Evolutionary conservation across 371 early-diverging fungal genomes (phyloP), one percentile per base, ranked within the genome.

Genomic region (Mucor saturninus): DNA sequence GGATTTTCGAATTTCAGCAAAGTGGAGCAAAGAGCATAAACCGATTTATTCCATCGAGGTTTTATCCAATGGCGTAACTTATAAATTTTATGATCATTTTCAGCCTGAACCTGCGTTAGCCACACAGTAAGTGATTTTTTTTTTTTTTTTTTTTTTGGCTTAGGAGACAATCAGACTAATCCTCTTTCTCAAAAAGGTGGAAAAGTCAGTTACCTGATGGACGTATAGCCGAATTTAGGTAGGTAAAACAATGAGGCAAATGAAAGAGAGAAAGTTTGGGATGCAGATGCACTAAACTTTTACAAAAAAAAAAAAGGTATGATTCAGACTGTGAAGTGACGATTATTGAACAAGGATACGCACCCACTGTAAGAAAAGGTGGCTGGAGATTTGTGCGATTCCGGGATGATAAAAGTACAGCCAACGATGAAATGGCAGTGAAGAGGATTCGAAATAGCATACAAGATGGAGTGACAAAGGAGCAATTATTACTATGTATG

Each of bases 1-100:
- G 11, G 93, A 95, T 73, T 96, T 97, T 66, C 79, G 81, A 55
- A 83, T 90, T 42, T 71, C 80, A 29, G 85, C 85, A 6, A 74
- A 69, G 3, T 75, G 74, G 69, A 88, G 83, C 63, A 86, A 79
- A 58, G 89, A 91, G 38, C 82, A 84, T 38, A 89, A 91, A 57
- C 86, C 88, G 0, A 74, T 85, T 21, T 91, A 89, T 64, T 74
- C 83, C 3, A 71, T 89, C 15, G 79, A 83, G 50, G 81, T 87
- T 29, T 54, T 81, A 39, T 83, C 81, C 15, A 81, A 86, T 46
- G 83, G 81, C 40, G 77, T 76, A 14, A 74, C 75, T 6, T 81
- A 80, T 54, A 86, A 85, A 58, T 85, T 81, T 29, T 83, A 78
- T 56, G 89, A 89, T 68, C 83, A 86, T 71, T 80, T 91, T n/a